A percentile compares a stretch with the other conserved stretches of the same genome.
phyloP scores from a whole-genome alignment of 176 grass and related monocot genomes.

The Canna indica region DNA sequence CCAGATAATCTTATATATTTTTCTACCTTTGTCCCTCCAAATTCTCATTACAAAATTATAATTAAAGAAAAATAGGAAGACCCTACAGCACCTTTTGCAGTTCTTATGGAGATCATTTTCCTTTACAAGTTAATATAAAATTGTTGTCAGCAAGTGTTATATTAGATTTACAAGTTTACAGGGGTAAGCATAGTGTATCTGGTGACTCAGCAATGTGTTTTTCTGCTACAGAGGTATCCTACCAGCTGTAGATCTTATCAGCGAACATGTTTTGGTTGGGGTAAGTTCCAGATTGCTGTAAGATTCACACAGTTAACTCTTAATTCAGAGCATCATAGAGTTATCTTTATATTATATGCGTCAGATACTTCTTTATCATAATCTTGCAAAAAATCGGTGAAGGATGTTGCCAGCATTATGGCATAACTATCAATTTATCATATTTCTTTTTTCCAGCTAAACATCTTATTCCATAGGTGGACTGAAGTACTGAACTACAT shows the following conservation, averaged over 20 bases:
- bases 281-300: conserved; percentile 21
- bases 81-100: too few species aligned
- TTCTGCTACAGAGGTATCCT: conserved; percentile 41
- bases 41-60: background rate
- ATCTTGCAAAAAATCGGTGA: background rate
- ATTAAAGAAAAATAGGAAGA: too few species aligned
- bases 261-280: conserved; percentile 34
- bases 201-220: background rate
- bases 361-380: background rate
- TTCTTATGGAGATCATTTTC: background rate
- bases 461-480: too few species aligned
- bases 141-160: background rate
- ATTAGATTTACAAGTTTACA: background rate
- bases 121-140: background rate
- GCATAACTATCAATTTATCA: too few species aligned
- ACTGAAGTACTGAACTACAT: too few species aligned
- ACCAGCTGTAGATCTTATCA: conserved; percentile 48
- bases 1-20: too few species aligned
- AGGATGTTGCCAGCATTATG: too few species aligned
- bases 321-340: background rate
- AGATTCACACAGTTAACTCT: background rate
- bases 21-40: background rate
- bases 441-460: too few species aligned
- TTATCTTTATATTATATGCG: background rate
- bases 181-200: background rate